Evolutionary conservation across 1,139 yeast genomes (phyloP), one percentile per base, ranked within the genome.

Genomic region (Trichomonascaceae sp.): DNA sequence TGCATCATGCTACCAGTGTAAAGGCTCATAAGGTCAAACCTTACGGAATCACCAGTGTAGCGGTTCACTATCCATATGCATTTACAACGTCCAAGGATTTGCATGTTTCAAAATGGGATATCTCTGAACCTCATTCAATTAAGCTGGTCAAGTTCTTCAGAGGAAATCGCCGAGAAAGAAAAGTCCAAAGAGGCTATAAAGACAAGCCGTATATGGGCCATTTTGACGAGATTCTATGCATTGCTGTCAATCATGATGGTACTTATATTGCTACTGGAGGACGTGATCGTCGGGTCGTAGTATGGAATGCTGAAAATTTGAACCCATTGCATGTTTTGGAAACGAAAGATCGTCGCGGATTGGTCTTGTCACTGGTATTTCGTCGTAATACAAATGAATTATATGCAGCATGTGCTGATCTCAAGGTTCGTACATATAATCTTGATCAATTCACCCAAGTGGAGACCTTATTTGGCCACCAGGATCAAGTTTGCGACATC

Each of bases 381-480:
- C 83, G 96, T 63, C 79, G 91, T 63, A 82, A 81, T 56, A 77
- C 93, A 3, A 95, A 87, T 71, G 95, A 90, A 69, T 75, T 93
- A 56, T 93, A 85, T 67, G 98, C 93, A 36, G 88, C 96, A 1
- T 90, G 97, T 71, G 90, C 90, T 1, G 99, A 93, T 69, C 81
- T 90, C 64, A 85, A 93, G 64, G 87, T 93, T 57, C 81, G 97
- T 67, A 87, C 96, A 0, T 95, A 80, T 70, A 85, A 91, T 56
- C 79, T 91, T 58, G 87, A 84, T 65, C 97, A 90, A 70, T 80
- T 86, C 67, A 83, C 96, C 13, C 96, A 89, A 69, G 78, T 91
- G 65, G 99, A 93, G 72, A 84, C 88, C 3, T 75, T 93, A 51
- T 93, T 89, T 70, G 99, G 99, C 1, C 99, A 93, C 70, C 98